Conservation (phyloP, 306 rosid species). For the Chamaecrista fasciculata region DNA sequence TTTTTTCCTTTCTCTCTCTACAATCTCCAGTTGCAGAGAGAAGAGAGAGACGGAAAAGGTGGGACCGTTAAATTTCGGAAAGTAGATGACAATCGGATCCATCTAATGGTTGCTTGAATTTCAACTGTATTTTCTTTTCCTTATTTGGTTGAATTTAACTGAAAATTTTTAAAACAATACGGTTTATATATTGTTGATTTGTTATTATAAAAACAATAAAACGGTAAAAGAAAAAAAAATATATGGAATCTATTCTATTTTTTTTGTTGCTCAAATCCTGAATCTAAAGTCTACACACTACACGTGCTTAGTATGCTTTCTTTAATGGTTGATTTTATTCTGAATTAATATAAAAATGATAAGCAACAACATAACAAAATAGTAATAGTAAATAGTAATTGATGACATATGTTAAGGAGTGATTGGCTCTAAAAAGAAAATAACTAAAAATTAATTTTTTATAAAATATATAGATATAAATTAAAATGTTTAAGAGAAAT, state of each 20-base stretch:
- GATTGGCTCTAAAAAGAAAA: too few relatives aligned
- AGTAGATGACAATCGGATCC: background rate
- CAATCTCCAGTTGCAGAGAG: conserved; percentile 15
- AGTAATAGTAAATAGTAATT: too few relatives aligned
- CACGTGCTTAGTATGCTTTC: background rate
- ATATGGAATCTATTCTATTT: background rate
- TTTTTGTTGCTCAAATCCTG: background rate
- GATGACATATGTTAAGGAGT: too few relatives aligned
- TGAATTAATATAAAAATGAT: background rate
- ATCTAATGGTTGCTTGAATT: conserved; percentile 37
- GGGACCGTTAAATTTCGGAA: conserved; percentile 32
- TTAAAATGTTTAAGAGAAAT: too few relatives aligned
- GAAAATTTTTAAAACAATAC: background rate
- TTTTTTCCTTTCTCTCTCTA: conserved; percentile 19
- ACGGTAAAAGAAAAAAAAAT: background rate
- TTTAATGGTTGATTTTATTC: background rate
- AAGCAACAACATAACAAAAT: too few relatives aligned
- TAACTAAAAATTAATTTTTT: too few relatives aligned
- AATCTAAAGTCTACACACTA: background rate
- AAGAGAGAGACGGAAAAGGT: conserved; percentile 16
- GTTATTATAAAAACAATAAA: background rate
- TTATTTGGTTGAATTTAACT: background rate
- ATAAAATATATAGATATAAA: too few relatives aligned
- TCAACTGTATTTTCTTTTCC: background rate
- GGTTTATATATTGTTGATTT: background rate